These are phyloP conservation scores for Fusarium stilboides DNA, from an alignment of 2,329 filamentous ascomycete genomes.

Conservation along the genomic window DNA sequence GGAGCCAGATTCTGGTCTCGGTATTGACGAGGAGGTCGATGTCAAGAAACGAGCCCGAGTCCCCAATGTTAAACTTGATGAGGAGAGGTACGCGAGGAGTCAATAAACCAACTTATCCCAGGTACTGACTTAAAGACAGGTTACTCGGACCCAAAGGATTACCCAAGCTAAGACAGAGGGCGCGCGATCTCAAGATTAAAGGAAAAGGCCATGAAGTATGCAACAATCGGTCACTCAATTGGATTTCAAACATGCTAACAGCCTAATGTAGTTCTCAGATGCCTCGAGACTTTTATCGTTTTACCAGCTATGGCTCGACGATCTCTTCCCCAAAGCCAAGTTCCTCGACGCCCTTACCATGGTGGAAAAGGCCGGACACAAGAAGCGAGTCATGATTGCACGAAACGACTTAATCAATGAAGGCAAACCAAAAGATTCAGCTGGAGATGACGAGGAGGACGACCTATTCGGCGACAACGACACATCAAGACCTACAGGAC, in stretches of 20 bases:
- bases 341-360: slow-evolving; percentile 91
- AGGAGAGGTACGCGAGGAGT: slow-evolving; percentile 70
- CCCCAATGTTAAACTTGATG: slow-evolving; percentile 89
- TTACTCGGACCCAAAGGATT: slow-evolving; percentile 89
- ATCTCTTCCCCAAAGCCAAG: slow-evolving; percentile 93
- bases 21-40: slow-evolving; percentile 89
- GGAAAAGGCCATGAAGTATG: slow-evolving; percentile 92
- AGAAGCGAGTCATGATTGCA: slow-evolving; percentile 80
- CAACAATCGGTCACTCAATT: background rate
- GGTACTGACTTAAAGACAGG: slow-evolving; percentile 58
- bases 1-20: slow-evolving; percentile 70
- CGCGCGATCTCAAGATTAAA: slow-evolving; percentile 82
- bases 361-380: slow-evolving; percentile 94
- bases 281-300: slow-evolving; percentile 85
- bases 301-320: slow-evolving; percentile 97
- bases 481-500: slow-evolving; percentile 22
- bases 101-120: background rate
- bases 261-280: slow-evolving; percentile 80
- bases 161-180: slow-evolving; percentile 81
- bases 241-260: background rate
- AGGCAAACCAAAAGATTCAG: slow-evolving; percentile 67
- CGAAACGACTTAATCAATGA: slow-evolving; percentile 90
- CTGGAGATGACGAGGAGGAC: slow-evolving; percentile 51
- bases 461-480: slow-evolving; percentile 47
- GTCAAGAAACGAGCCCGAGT: slow-evolving; percentile 80